Conservation (phyloP, 768 basidiomycete species). For the Mrakia hoshinonis region DNA sequence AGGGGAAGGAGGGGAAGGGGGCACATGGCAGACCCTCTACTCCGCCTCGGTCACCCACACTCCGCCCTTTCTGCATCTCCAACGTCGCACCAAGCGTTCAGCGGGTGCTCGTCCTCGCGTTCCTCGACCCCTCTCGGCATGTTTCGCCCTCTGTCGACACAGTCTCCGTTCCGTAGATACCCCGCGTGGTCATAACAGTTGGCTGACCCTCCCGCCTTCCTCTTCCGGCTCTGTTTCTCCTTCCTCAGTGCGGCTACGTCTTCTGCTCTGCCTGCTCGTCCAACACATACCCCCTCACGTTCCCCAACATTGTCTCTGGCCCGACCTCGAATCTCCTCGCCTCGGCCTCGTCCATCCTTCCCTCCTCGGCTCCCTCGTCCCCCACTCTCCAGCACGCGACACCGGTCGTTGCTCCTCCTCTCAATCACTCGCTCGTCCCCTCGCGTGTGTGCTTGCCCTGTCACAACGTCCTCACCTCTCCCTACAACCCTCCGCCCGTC, state of each 20-base stretch:
- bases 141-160: background rate
- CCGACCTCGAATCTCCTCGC: background rate
- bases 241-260: slow-evolving; percentile 2
- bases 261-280: slow-evolving; percentile 5
- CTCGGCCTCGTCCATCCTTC: slow-evolving; percentile 5
- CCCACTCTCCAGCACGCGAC: background rate
- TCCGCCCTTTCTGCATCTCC: background rate
- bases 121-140: too few relatives aligned
- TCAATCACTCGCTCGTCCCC: slow-evolving; percentile 11
- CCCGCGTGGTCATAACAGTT: background rate
- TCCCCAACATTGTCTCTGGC: background rate
- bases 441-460: slow-evolving; percentile 21
- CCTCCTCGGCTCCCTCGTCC: background rate
- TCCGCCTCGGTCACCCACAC: background rate
- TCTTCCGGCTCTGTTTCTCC: background rate
- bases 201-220: background rate
- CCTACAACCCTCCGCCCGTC: slow-evolving; percentile 5
- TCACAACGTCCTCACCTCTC: slow-evolving; percentile 10
- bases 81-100: too few relatives aligned
- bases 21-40: background rate
- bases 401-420: background rate
- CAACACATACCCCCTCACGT: slow-evolving; percentile 13
- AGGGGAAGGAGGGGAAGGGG: background rate
- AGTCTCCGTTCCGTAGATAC: too few relatives aligned
- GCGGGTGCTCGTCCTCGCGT: too few relatives aligned